These are phyloP conservation scores for Venturia carpophila DNA, from an alignment of 2,329 filamentous ascomycete species.

Conservation along the genomic window DNA sequence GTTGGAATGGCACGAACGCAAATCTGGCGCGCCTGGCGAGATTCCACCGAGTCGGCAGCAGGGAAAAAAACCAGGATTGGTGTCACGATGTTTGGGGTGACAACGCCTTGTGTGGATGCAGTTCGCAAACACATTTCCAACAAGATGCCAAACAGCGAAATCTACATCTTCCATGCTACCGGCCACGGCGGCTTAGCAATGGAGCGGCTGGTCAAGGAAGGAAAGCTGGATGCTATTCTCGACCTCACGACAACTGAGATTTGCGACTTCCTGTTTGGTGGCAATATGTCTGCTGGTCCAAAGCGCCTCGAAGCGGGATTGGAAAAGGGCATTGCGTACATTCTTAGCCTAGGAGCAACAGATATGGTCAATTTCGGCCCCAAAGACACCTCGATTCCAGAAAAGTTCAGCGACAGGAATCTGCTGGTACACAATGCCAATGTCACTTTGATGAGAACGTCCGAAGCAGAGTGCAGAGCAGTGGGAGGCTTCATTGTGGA, in stretches of 20 bases:
- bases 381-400: conserved; percentile 43
- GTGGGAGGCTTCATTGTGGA: conserved; percentile 50
- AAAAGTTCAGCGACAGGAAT: conserved; percentile 43
- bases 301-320: conserved; percentile 51
- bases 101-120: conserved; percentile 55
- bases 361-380: conserved; percentile 55
- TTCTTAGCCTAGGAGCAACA: conserved; percentile 43
- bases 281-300: conserved; percentile 53
- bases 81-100: conserved; percentile 69
- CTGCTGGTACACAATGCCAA: conserved; percentile 59
- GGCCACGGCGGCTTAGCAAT: conserved; percentile 61
- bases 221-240: conserved; percentile 55
- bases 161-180: conserved; percentile 62
- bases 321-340: conserved; percentile 48
- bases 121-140: conserved; percentile 46
- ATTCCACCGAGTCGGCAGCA: conserved; percentile 18
- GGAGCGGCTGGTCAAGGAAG: conserved; percentile 54
- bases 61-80: conserved; percentile 44
- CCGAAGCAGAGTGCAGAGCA: conserved; percentile 45
- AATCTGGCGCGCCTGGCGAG: conserved; percentile 19
- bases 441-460: conserved; percentile 60
- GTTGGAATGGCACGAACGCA: conserved; percentile 50
- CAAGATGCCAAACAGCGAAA: conserved; percentile 41
- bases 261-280: conserved; percentile 55
- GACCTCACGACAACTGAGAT: conserved; percentile 68